Conservation (phyloP, 129 eudicot genomes). For the Flaveria robusta region DNA sequence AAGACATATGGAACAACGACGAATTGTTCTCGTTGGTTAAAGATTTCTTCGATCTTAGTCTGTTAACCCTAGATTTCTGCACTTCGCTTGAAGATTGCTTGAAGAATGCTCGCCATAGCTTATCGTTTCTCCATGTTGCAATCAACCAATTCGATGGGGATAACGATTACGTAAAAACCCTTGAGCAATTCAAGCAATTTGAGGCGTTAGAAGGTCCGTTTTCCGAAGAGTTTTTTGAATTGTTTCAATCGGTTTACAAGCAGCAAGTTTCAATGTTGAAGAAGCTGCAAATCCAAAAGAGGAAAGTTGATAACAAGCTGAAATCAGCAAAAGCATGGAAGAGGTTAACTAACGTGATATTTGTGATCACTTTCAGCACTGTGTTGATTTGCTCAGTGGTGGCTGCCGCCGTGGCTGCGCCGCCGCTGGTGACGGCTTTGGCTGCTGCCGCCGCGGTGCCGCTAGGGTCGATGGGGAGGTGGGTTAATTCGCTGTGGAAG, state of each 20-base stretch:
- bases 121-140: constrained; percentile 46
- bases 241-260: constrained; percentile 47
- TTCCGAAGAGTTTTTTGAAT: constrained; percentile 45
- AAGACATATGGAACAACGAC: constrained; percentile 64
- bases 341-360: constrained; percentile 58
- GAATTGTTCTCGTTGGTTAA: constrained; percentile 57
- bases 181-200: constrained; percentile 53
- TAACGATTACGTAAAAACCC: constrained; percentile 34
- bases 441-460: constrained; percentile 87
- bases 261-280: constrained; percentile 52
- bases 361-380: constrained; percentile 57
- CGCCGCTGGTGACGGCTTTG: constrained; percentile 65
- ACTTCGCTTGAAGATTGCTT: constrained; percentile 51
- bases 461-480: constrained; percentile 77
- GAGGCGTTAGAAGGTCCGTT: constrained; percentile 50
- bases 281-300: constrained; percentile 48
- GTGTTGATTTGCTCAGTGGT: constrained; percentile 78
- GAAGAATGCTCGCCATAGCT: constrained; percentile 57
- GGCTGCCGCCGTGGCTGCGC: constrained; percentile 77
- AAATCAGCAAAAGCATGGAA: constrained; percentile 55
- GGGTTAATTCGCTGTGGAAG: constrained; percentile 75
- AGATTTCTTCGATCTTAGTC: constrained; percentile 63
- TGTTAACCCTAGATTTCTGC: constrained; percentile 58
- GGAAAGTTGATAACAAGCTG: constrained; percentile 54
- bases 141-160: constrained; percentile 47